Evolutionary conservation across 148 eudicot species (phyloP), one percentile per base, ranked within the genome.

Genomic region (Drosera capensis): DNA sequence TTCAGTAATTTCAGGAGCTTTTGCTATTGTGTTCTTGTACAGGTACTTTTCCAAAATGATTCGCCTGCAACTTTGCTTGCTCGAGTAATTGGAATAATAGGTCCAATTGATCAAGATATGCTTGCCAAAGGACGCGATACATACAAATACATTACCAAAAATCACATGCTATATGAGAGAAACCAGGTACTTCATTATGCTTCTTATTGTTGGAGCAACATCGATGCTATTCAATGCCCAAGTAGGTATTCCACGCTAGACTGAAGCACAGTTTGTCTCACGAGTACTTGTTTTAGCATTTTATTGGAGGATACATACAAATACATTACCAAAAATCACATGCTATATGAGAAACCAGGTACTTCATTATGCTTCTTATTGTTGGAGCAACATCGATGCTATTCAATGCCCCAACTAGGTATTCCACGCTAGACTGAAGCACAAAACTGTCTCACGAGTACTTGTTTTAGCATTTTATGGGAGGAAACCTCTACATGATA

Each of bases 301-400:
- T n/a, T n/a, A n/a, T n/a, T n/a, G n/a, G n/a, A n/a, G n/a, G 99
- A 92, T 61, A 76, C 95, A 23, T 81, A 81, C 68, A 92, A 92
- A 60, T 85, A 85, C 51, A 80, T 92, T 63, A 78, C 95, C 47
- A 92, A 92, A 68, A 92, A 92, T 58, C 95, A 92, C 71, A 85
- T 92, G 99, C 85, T 92, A 55, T 92, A 92, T 67, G 99, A 92
- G 94, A 25, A 92, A 92, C 75, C 99, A 81, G 99, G 99, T 92
- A 66, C 31, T 24, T 15, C 0, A 23, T 15, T 52, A 25, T 29
- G 42, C 46, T 43, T 3, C n/a, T 28, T 49, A 1, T 54, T 22
- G n/a, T 24, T 48, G 18, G 34, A 14, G 9, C 20, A 25, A 23
- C 15, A 7, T 5, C 35, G 17, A 18, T n/a, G 12, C 39, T 22